A percentile compares a stretch with the other conserved stretches of the same genome.
These are phyloP conservation scores for Prinsepia uniflora DNA, from an alignment of 306 rosid species.

Conservation along the genomic window DNA sequence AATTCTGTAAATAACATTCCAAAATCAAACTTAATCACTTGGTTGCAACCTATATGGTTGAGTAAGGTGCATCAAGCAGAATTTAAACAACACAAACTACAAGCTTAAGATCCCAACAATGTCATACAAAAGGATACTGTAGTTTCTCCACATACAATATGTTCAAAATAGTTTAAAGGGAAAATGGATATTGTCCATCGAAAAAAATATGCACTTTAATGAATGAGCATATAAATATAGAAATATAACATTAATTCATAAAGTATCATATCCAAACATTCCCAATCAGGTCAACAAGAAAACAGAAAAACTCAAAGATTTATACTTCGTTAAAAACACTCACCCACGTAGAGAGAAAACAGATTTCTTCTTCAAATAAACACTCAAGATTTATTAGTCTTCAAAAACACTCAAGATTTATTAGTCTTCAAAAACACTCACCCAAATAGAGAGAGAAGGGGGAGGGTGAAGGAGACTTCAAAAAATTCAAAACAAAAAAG, in stretches of 20 bases:
- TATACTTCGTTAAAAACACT: no score
- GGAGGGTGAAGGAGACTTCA: no score
- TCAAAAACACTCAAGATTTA: no score
- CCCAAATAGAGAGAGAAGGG: neutral
- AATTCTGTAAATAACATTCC: conserved; percentile 40
- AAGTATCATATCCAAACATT: no score
- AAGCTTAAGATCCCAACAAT: neutral
- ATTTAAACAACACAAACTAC: neutral
- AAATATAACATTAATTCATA: neutral
- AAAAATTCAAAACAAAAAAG: neutral
- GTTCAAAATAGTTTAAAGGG: neutral
- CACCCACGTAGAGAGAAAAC: neutral
- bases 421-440: neutral
- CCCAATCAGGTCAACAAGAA: no score
- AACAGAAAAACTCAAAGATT: no score
- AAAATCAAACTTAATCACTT: conserved; percentile 19
- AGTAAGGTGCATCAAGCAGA: neutral
- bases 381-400: no score
- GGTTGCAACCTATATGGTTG: neutral
- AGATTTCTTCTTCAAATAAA: no score
- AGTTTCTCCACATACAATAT: neutral
- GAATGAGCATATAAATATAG: neutral
- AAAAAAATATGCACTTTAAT: neutral
- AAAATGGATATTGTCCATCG: neutral
- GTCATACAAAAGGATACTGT: neutral